phyloP scores from a whole-genome alignment of 2,329 filamentous ascomycete species.

The Esteya vermicola region DNA sequence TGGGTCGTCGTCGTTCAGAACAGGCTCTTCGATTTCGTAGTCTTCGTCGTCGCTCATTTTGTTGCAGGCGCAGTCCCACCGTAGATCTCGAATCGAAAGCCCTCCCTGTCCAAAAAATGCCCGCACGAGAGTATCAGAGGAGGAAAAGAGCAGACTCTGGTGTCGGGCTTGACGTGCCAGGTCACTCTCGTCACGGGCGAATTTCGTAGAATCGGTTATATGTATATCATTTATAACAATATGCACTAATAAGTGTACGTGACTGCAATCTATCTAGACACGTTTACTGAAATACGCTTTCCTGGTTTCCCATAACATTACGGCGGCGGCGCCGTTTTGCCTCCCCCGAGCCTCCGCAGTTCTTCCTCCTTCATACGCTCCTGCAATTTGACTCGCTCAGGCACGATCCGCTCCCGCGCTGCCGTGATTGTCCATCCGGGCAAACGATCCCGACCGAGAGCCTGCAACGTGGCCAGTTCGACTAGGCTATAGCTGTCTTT shows the following conservation, averaged over 20 bases:
- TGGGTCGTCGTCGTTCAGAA: conserved; percentile 48
- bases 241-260: no score
- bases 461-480: conserved; percentile 37
- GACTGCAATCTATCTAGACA: no score
- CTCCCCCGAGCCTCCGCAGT: conserved; percentile 12
- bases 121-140: background rate
- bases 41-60: conserved; percentile 30
- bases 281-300: no score
- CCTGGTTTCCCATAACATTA: no score
- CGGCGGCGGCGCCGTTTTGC: no score
- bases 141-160: no score
- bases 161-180: no score
- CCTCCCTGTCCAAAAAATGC: no score
- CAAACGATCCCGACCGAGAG: conserved; percentile 30
- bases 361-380: conserved; percentile 36
- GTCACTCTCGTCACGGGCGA: no score
- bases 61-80: background rate
- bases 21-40: conserved; percentile 38
- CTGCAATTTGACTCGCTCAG: conserved; percentile 31
- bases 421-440: conserved; percentile 36
- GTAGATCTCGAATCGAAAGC: background rate
- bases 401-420: conserved; percentile 34
- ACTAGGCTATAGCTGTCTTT: conserved; percentile 36
- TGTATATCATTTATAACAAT: background rate
- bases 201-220: no score